Percentiles rank a stretch among this genome's conserved stretches.
Conservation (phyloP, 2,329 filamentous ascomycete genomes). For the Talaromyces piceae region DNA sequence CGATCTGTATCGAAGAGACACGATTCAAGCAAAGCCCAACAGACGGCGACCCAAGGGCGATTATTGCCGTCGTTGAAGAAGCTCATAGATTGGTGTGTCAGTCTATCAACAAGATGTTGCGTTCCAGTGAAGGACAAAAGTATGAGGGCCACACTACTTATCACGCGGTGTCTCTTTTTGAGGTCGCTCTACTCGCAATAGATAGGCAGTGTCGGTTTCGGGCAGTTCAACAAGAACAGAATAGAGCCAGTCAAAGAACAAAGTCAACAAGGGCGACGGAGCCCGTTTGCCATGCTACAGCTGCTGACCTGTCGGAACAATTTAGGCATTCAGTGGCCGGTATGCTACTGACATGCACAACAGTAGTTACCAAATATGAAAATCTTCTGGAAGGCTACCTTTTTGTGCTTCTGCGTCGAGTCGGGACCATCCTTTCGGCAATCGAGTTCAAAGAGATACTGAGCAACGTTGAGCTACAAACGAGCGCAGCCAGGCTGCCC, state of each 20-base stretch:
- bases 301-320: conserved; percentile 15
- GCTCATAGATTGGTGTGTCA: conserved; percentile 22
- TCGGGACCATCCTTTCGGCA: conserved; percentile 33
- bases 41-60: conserved; percentile 4
- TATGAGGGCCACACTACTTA: conserved; percentile 23
- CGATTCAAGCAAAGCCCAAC: background rate
- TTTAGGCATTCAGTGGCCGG: conserved; percentile 21
- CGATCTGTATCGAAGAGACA: conserved; percentile 8
- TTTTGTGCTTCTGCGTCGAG: conserved; percentile 29
- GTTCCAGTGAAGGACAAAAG: conserved; percentile 8
- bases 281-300: background rate
- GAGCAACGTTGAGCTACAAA: conserved; percentile 18
- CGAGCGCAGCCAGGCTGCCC: conserved; percentile 18
- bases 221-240: conserved; percentile 4
- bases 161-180: conserved; percentile 28
- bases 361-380: conserved; percentile 19
- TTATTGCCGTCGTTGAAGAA: conserved; percentile 18
- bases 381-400: conserved; percentile 37
- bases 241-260: background rate
- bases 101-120: conserved; percentile 21
- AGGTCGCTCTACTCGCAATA: conserved; percentile 21
- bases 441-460: conserved; percentile 32
- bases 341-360: conserved; percentile 26
- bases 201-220: conserved; percentile 18
- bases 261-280: background rate